Evolutionary conservation across 148 eudicot genomes (phyloP), one percentile per base, ranked within the genome.

Genomic region (Camellia lanceoleosa): DNA sequence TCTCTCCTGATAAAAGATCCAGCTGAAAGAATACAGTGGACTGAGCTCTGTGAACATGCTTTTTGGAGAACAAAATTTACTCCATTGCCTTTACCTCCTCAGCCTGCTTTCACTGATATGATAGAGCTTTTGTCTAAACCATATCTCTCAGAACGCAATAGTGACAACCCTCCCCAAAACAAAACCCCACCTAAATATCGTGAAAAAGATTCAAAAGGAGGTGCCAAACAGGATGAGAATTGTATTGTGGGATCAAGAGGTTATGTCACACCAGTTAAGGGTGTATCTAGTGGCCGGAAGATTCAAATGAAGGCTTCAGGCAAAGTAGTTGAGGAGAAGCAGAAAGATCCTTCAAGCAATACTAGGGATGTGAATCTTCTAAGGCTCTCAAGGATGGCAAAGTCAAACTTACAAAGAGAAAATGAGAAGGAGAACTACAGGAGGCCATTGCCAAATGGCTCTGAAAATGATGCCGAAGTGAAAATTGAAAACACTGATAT

Each of bases 391-490:
- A 92, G 97, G 84, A 97, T 97, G 69, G 99, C 98, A 75, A 97
- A 94, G 84, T 83, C 95, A 77, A 97, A 97, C 83, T 83, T 94
- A 74, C 89, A 90, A 47, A 91, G 91, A 79, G 97, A 97, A 84
- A 97, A 97, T 85, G 98, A 97, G 64, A 97, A 92, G 82, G 99
- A 94, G 88, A 97, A 97, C 79, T 97, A 94, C 61, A 86, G 99
- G 64, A 90, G 99, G 85, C 95, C 99, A 76, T 78, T 92, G 86
- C 90, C 88, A 16, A 94, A 89, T 86, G 89, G 85, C 79, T 47
- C 88, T 73, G 90, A 92, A 79, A 91, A 94, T 85, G 97, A 94
- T 82, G 86, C 89, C 77, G 99, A 94, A 78, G 88, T 97, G 79
- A 89, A 94, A 78, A 92, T 97, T 81, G 98, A 97, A 62, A 92